Conservation (phyloP, 352 stramenopile species). For the Globisporangium parvum region DNA sequence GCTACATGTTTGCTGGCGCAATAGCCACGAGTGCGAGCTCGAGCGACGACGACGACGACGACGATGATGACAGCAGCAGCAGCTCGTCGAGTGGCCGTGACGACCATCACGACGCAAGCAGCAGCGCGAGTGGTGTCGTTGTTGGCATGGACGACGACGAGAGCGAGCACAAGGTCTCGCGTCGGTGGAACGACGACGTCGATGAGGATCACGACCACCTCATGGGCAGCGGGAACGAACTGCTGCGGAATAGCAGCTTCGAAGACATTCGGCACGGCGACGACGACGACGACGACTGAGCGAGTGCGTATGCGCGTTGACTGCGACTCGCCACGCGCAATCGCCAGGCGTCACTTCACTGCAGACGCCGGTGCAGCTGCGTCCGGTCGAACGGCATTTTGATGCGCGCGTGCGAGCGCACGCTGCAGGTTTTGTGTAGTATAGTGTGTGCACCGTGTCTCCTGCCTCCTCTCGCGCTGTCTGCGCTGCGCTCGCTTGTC, state of each 20-base stretch:
- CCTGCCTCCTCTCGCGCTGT: not conserved
- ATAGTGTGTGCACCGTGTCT: constrained; percentile 5
- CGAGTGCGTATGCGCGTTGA: not conserved
- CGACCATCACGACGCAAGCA: constrained; percentile 18
- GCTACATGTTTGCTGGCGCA: constrained; percentile 71
- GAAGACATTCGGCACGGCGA: constrained; percentile 29
- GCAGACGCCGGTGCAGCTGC: not conserved
- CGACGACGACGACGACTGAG: constrained; percentile 14
- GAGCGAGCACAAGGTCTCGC: constrained; percentile 16
- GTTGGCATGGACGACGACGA: constrained; percentile 34
- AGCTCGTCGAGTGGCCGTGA: constrained; percentile 49
- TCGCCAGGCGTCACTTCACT: too few species aligned
- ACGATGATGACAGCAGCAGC: constrained; percentile 37
- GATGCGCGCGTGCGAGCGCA: not conserved
- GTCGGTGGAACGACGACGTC: constrained; percentile 28
- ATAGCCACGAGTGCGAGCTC: constrained; percentile 58
- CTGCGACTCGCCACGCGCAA: not conserved
- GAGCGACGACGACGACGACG: constrained; percentile 47
- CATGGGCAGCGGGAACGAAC: constrained; percentile 71
- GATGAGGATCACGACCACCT: constrained; percentile 65
- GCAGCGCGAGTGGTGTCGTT: constrained; percentile 10
- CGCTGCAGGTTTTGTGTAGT: constrained; percentile 8
- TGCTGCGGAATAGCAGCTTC: constrained; percentile 54
- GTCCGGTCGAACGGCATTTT: not conserved
- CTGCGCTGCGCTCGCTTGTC: not conserved